Evolutionary conservation across 176 grass and related monocot genomes (phyloP).

Genomic region (Tillandsia fasciculata): DNA sequence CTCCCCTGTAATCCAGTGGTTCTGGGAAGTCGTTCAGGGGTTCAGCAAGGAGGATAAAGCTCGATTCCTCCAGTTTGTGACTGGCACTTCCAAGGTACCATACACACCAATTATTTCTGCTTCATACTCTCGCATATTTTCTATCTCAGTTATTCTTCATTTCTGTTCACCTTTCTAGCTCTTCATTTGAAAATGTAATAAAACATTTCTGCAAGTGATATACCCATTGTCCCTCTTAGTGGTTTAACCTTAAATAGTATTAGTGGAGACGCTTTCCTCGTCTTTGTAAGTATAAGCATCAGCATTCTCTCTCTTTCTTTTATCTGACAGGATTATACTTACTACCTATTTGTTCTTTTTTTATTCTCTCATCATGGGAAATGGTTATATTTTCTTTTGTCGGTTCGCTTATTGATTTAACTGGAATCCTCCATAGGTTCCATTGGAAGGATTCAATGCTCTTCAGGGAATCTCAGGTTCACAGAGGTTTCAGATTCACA

Average conservation of each 20-base stretch:
- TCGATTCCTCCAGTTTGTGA: slow-evolving; percentile 94
- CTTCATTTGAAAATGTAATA: background rate
- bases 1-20: slow-evolving; percentile 95
- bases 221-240: too few relatives aligned
- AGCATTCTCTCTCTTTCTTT: background rate
- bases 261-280: too few relatives aligned
- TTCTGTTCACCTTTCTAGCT: background rate
- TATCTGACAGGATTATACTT: background rate
- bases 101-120: background rate
- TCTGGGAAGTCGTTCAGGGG: slow-evolving; percentile 93
- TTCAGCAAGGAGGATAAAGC: slow-evolving; percentile 99
- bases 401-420: background rate
- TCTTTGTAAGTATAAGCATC: background rate
- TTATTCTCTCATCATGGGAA: background rate
- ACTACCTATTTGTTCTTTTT: background rate
- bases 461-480: slow-evolving; percentile 92
- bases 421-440: slow-evolving; percentile 42
- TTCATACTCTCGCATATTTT: background rate
- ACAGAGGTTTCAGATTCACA: slow-evolving; percentile 94
- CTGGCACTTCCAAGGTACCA: slow-evolving; percentile 95
- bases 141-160: background rate
- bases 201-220: background rate
- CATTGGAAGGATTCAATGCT: slow-evolving; percentile 89
- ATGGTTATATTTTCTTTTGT: background rate
- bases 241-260: too few relatives aligned